A percentile compares a stretch with the other conserved stretches of the same genome.
phyloP scores from a whole-genome alignment of 1,284 basidiomycete species.

The Naganishia sp. region DNA sequence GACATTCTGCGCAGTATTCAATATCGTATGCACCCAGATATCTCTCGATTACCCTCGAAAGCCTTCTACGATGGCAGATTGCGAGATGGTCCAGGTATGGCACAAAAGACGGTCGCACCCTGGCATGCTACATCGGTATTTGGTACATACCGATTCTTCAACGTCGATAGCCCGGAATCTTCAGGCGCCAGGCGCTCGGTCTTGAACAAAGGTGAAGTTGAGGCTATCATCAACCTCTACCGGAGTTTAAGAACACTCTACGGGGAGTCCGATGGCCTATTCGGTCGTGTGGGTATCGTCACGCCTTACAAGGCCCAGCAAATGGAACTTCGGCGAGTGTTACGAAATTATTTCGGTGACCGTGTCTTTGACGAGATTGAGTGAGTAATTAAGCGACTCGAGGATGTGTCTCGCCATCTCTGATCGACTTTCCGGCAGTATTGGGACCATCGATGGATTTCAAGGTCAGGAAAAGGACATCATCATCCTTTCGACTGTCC shows the following conservation, averaged over 20 bases:
- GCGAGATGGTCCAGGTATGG: conserved; percentile 88
- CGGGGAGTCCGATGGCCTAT: conserved; percentile 62
- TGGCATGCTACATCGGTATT: conserved; percentile 85
- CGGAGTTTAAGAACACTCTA: conserved; percentile 71
- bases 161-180: conserved; percentile 60
- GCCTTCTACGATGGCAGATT: conserved; percentile 85
- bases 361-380: conserved; percentile 75
- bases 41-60: conserved; percentile 83
- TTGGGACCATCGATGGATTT: conserved; percentile 97
- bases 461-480: conserved; percentile 98
- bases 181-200: conserved; percentile 66
- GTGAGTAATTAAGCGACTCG: conserved; percentile 41
- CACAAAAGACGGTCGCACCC: conserved; percentile 71
- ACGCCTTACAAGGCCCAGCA: conserved; percentile 96
- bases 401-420: neutral
- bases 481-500: conserved; percentile 91
- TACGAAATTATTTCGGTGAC: conserved; percentile 70
- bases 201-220: conserved; percentile 75
- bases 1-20: conserved; percentile 64
- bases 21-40: conserved; percentile 99
- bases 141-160: conserved; percentile 87
- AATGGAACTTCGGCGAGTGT: conserved; percentile 69
- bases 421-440: conserved; percentile 51
- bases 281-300: conserved; percentile 82
- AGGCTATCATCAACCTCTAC: conserved; percentile 78